Conservation (phyloP, 108 stramenopile species). For the Cyclotella sp. region DNA sequence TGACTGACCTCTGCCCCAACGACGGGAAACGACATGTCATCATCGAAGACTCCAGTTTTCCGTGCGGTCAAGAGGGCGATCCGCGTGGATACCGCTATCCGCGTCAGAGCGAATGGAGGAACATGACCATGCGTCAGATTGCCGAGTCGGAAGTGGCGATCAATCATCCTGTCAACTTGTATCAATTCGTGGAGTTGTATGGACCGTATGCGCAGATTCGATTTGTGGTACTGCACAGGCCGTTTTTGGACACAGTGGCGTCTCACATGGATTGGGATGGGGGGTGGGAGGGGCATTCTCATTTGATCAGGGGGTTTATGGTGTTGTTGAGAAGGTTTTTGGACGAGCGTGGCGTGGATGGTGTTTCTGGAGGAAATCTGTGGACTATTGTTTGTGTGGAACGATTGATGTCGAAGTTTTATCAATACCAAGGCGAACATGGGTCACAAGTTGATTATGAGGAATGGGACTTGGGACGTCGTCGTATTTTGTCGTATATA, state of each 20-base stretch:
- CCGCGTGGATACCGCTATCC: slow-evolving; percentile 31
- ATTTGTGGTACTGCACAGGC: slow-evolving; percentile 23
- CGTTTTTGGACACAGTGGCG: slow-evolving; percentile 24
- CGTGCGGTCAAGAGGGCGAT: slow-evolving; percentile 26
- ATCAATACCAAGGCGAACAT: slow-evolving; percentile 13
- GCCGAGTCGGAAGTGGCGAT: slow-evolving; percentile 25
- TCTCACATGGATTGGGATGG: slow-evolving; percentile 30
- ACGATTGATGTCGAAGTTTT: slow-evolving; percentile 15
- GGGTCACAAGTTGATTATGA: slow-evolving; percentile 6
- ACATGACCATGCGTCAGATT: slow-evolving; percentile 27
- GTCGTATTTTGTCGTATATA: too few species aligned
- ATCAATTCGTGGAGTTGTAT: slow-evolving; percentile 22
- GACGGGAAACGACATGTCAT: slow-evolving; percentile 25
- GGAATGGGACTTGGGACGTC: too few species aligned
- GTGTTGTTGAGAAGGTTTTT: slow-evolving; percentile 23
- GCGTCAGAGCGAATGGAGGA: slow-evolving; percentile 18
- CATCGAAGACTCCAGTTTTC: slow-evolving; percentile 33
- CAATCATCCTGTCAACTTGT: slow-evolving; percentile 34
- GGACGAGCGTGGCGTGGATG: background rate
- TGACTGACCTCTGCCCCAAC: slow-evolving; percentile 18
- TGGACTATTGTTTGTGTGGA: slow-evolving; percentile 30
- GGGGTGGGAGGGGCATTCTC: slow-evolving; percentile 16
- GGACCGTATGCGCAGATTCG: slow-evolving; percentile 11
- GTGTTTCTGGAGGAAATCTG: background rate
- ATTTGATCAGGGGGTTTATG: slow-evolving; percentile 31